A percentile compares a stretch with the other conserved stretches of the same genome.
These are phyloP conservation scores for Alternaria sp. DNA, from an alignment of 2,329 filamentous ascomycete genomes.

Conservation along the genomic window DNA sequence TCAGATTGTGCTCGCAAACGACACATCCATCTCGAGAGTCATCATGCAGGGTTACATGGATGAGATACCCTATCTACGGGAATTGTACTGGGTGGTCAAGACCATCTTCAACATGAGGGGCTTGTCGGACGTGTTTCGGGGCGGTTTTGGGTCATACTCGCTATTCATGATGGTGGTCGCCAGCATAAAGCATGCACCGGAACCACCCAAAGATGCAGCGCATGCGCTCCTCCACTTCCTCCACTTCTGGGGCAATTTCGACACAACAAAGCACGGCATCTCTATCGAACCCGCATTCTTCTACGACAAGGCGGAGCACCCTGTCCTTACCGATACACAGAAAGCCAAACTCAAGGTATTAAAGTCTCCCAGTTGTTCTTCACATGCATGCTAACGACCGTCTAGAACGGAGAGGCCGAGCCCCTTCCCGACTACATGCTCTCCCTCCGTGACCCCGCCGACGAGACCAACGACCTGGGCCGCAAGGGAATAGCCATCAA, in stretches of 20 bases:
- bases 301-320: constrained; percentile 51
- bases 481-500: constrained; percentile 58
- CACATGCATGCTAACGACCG: constrained; percentile 15
- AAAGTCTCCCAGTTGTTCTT: background rate
- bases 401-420: constrained; percentile 24
- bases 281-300: constrained; percentile 58
- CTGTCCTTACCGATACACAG: constrained; percentile 28
- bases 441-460: constrained; percentile 67
- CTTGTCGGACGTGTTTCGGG: constrained; percentile 58
- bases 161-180: constrained; percentile 67
- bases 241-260: constrained; percentile 58
- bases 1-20: constrained; percentile 60
- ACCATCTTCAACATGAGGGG: constrained; percentile 60
- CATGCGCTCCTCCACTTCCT: constrained; percentile 60
- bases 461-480: constrained; percentile 66
- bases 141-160: constrained; percentile 64
- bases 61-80: constrained; percentile 59
- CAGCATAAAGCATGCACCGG: constrained; percentile 58
- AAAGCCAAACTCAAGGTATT: constrained; percentile 37
- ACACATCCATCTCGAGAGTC: constrained; percentile 52
- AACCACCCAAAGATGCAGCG: constrained; percentile 47
- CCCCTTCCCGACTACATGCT: constrained; percentile 52
- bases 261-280: constrained; percentile 59
- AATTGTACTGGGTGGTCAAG: constrained; percentile 61
- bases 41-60: constrained; percentile 58